phyloP scores from a whole-genome alignment of 2,329 filamentous ascomycete species.

The Escovopsis weberi region DNA sequence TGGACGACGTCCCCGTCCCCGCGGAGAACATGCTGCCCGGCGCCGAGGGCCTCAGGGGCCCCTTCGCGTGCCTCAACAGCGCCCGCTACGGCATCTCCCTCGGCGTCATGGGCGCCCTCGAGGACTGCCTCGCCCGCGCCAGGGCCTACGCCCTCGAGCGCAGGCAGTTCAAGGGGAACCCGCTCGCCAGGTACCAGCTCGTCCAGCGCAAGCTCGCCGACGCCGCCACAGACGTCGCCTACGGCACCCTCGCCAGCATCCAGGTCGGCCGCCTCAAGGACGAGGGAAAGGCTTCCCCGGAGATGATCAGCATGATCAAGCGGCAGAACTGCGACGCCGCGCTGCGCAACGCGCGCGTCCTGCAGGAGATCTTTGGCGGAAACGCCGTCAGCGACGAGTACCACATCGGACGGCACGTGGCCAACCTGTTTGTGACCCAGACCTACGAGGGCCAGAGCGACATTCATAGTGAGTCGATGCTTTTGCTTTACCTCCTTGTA shows the following conservation, averaged over 20 bases:
- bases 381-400: slow-evolving; percentile 99
- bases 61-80: slow-evolving; percentile 88
- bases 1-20: slow-evolving; percentile 80
- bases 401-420: slow-evolving; percentile 82
- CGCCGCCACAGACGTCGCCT: slow-evolving; percentile 79
- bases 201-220: slow-evolving; percentile 97
- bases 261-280: slow-evolving; percentile 93
- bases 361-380: slow-evolving; percentile 94
- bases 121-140: slow-evolving; percentile 74
- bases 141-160: slow-evolving; percentile 81
- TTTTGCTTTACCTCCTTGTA: background rate
- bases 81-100: slow-evolving; percentile 88
- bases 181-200: slow-evolving; percentile 88
- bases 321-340: slow-evolving; percentile 93
- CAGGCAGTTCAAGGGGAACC: slow-evolving; percentile 92
- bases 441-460: slow-evolving; percentile 98
- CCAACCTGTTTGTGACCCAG: slow-evolving; percentile 93
- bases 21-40: slow-evolving; percentile 88
- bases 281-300: slow-evolving; percentile 69
- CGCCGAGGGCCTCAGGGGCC: slow-evolving; percentile 72
- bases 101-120: slow-evolving; percentile 84
- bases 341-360: slow-evolving; percentile 57
- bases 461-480: slow-evolving; percentile 66
- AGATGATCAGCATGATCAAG: slow-evolving; percentile 98
- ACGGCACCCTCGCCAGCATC: slow-evolving; percentile 74